Evolutionary conservation across 371 early-diverging fungal species (phyloP).

Genomic region (Dentiscutata heterogama): DNA sequence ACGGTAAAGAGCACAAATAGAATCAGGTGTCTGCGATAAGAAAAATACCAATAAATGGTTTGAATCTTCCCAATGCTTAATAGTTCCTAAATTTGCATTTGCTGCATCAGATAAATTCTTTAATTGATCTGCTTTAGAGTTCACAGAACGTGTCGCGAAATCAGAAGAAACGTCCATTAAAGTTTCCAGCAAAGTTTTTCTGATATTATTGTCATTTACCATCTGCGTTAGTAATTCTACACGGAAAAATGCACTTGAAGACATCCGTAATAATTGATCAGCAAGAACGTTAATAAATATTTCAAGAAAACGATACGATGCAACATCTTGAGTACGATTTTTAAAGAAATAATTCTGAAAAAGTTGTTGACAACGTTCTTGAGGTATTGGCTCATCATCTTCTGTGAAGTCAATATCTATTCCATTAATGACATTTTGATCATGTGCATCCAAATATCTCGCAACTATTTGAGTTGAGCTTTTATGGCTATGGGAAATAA

Average conservation of each 20-base stretch:
- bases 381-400: constrained; percentile 5
- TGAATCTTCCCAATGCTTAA: constrained; percentile 37
- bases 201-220: constrained; percentile 1
- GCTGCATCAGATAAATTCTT: background rate
- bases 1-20: constrained; percentile 34
- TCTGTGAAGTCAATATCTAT: background rate
- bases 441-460: constrained; percentile 28
- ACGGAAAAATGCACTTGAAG: constrained; percentile 36
- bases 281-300: constrained; percentile 39
- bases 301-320: constrained; percentile 7
- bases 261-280: constrained; percentile 38
- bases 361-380: constrained; percentile 21
- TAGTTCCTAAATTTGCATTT: background rate
- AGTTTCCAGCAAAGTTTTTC: constrained; percentile 23
- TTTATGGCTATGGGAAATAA: background rate
- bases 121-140: constrained; percentile 28
- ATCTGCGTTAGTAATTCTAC: constrained; percentile 31
- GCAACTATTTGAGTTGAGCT: constrained; percentile 28
- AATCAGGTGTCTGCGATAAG: constrained; percentile 33
- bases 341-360: constrained; percentile 24
- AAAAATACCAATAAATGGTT: constrained; percentile 43
- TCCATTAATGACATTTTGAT: background rate
- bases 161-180: constrained; percentile 41
- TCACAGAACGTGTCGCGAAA: constrained; percentile 40
- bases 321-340: background rate